Base-by-base conservation (phyloP, 768 basidiomycete genomes). In the Dioszegia crocea region DNA sequence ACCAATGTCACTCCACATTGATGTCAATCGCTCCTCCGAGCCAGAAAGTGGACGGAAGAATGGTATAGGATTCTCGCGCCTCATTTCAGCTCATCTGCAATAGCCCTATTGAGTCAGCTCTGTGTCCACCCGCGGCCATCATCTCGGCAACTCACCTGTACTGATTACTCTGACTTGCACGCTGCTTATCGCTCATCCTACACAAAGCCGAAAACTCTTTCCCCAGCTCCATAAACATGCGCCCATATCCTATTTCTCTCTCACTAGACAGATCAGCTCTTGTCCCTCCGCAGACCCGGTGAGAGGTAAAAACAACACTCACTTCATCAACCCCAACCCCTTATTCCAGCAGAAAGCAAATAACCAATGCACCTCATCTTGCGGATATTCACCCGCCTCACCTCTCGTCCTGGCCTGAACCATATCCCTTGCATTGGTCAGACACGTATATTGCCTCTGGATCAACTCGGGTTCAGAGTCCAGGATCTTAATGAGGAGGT, bases 361-460 rank as follows among this genome's bases (percentile, higher is more conserved):
- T 17, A 63, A 43, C 62, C 62, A 63, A 1, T 56, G 39, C 12
- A 63, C 27, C 40, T 60, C 59, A 12, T 63, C 62, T 16, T 30
- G 53, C 1, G 62, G 62, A 29, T 63, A 63, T 14, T 33, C 33
- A 6, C 33, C 33, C 12, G 17, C 21, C 48, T 59, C 27, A 9
- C 47, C 38, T 10, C 27, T 9, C 36, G 17, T 12, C 24, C 26
- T 12, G 14, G 33, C 33, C 14, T 33, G 33, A 3, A 53, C 38
- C 19, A 40, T 6, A 5, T 17, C 51, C 9, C 14, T 2, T 4
- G 51, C 39, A 6, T 17, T 26, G 17, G 26, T 26, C 5, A 38
- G 38, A n/a, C 23, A 17, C 11, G n/a, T 27, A 38, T 40, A 41
- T n/a, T 40, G 51, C 39, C n/a, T 4, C 12, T 10, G 17, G 23